Percentiles rank a stretch among this genome's conserved stretches.
phyloP scores from a whole-genome alignment of 257 asterid species.

The Cinchona pubescens region DNA sequence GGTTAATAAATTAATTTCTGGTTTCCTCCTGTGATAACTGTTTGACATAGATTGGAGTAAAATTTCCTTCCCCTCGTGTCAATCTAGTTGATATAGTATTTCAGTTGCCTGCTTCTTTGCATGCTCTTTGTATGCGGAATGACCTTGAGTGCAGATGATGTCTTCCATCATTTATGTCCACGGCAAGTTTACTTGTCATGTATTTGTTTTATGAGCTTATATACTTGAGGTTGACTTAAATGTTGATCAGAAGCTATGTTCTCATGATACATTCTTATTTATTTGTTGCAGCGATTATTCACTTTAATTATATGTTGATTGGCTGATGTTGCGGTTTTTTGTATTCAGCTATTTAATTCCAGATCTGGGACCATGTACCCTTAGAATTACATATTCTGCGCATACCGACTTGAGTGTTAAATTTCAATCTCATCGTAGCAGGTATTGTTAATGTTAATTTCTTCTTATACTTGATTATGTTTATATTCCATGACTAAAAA shows the following conservation, averaged over 20 bases:
- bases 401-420: slow-evolving; percentile 94
- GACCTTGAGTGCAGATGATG: not conserved
- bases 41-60: not conserved
- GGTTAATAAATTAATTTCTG: not conserved
- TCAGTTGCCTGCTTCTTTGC: not conserved
- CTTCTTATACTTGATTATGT: not conserved
- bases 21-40: not conserved
- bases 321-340: slow-evolving; percentile 24
- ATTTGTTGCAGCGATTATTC: not conserved
- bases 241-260: not conserved
- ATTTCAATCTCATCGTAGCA: slow-evolving; percentile 82
- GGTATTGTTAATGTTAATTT: slow-evolving; percentile 1
- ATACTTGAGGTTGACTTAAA: not conserved
- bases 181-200: no score
- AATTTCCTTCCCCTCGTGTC: not conserved
- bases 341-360: slow-evolving; percentile 75
- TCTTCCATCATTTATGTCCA: not conserved
- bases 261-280: not conserved
- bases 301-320: slow-evolving; percentile 29
- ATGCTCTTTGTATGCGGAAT: not conserved
- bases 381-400: slow-evolving; percentile 85
- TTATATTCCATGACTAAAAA: no score
- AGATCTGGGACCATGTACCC: slow-evolving; percentile 82
- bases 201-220: not conserved
- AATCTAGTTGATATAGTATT: not conserved